Percentiles rank a stretch among this genome's conserved stretches.
phyloP scores from a whole-genome alignment of 176 grass and related monocot species.

The Alopecurus myosuroides region DNA sequence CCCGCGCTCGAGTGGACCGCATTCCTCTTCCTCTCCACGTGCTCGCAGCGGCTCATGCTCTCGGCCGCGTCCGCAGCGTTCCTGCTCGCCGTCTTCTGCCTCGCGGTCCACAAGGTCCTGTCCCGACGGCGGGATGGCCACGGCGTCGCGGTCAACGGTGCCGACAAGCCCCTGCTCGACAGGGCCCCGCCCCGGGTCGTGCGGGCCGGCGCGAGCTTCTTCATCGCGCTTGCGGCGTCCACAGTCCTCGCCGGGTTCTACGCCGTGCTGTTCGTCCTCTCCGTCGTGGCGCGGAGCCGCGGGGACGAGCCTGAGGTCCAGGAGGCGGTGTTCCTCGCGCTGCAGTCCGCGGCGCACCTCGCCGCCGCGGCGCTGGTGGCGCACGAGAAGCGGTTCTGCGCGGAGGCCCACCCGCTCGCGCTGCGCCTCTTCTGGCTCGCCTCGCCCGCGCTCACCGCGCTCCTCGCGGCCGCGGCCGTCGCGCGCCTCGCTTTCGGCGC shows the following conservation, averaged over 20 bases:
- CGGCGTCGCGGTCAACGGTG: background rate
- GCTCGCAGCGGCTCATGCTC: constrained; percentile 60
- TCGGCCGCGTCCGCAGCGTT: constrained; percentile 42
- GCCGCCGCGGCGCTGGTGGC: constrained; percentile 42
- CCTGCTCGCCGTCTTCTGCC: constrained; percentile 34
- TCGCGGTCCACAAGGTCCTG: constrained; percentile 16
- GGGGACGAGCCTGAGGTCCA: background rate
- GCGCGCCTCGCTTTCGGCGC: constrained; percentile 34
- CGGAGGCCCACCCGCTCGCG: constrained; percentile 46
- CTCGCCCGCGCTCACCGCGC: constrained; percentile 37
- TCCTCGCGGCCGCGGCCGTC: constrained; percentile 44
- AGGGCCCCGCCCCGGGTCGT: background rate
- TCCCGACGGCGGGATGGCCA: background rate
- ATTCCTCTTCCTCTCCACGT: constrained; percentile 74
- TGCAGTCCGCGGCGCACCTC: constrained; percentile 59
- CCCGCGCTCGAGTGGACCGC: constrained; percentile 27
- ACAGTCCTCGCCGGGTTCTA: constrained; percentile 43
- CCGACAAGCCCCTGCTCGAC: constrained; percentile 54
- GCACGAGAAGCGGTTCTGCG: constrained; percentile 54
- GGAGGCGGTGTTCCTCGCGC: constrained; percentile 55
- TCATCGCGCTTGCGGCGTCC: constrained; percentile 44
- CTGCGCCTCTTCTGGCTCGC: constrained; percentile 75
- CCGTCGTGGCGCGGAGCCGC: background rate
- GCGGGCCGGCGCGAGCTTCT: constrained; percentile 30
- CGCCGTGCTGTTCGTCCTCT: constrained; percentile 34